Evolutionary conservation across 305 asterid genomes (phyloP).

Genomic region (Euphrasia arctica): DNA sequence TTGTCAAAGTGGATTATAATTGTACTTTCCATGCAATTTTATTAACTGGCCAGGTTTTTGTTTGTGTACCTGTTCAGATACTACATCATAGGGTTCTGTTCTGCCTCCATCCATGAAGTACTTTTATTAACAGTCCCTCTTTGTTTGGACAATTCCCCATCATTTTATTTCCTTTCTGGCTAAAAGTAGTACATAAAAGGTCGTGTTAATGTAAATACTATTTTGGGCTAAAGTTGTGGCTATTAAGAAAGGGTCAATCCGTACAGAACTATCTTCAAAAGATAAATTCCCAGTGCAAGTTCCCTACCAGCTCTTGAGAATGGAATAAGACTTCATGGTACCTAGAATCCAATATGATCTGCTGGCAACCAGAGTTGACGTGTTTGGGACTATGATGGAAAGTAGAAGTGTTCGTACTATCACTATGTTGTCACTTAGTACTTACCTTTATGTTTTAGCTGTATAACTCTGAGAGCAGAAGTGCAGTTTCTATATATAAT

Average conservation of each 20-base stretch:
- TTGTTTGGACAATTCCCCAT: background rate
- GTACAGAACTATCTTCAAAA: too few relatives aligned
- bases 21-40: background rate
- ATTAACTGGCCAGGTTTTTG: background rate
- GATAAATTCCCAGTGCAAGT: too few relatives aligned
- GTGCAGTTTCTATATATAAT: background rate
- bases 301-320: too few relatives aligned
- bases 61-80: background rate
- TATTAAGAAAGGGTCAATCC: background rate
- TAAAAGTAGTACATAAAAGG: background rate
- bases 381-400: slow-evolving; percentile 4
- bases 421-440: background rate
- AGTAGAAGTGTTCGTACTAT: background rate
- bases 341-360: background rate
- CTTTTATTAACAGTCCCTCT: background rate
- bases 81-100: background rate
- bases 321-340: background rate
- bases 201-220: background rate
- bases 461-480: background rate
- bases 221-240: background rate
- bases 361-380: background rate
- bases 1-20: background rate
- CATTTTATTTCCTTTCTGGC: background rate
- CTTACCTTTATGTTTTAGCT: background rate
- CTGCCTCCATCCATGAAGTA: background rate